Percentiles rank a stretch among this genome's conserved stretches.
Conservation (phyloP, 1,284 basidiomycete species). For the Sphagnurus paluster region DNA sequence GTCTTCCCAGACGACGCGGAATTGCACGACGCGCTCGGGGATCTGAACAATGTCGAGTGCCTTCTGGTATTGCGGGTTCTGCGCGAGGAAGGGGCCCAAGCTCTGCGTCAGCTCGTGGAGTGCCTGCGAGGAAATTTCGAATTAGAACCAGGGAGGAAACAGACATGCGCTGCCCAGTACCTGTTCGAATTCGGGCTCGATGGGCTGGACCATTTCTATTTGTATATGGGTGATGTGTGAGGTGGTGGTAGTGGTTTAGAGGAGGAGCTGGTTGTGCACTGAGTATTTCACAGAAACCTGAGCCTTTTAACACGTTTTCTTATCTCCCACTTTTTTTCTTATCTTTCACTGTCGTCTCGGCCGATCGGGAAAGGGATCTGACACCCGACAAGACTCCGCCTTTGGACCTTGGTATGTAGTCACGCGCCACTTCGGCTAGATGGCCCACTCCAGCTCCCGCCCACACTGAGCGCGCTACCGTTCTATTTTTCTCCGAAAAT, state of each 20-base stretch:
- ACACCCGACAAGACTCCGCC: constrained; percentile 8
- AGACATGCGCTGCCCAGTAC: constrained; percentile 16
- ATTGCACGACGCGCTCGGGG: constrained; percentile 78
- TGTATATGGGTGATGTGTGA: background rate
- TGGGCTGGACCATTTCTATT: constrained; percentile 33
- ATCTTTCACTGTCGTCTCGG: constrained; percentile 8
- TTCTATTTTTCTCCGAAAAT: no score
- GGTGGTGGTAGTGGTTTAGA: background rate
- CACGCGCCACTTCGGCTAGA: no score
- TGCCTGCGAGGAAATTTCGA: constrained; percentile 39
- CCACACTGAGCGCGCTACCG: no score
- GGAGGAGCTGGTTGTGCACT: background rate
- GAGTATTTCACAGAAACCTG: background rate
- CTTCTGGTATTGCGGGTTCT: constrained; percentile 72
- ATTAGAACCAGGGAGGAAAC: background rate
- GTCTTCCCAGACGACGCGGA: constrained; percentile 82
- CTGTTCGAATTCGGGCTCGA: constrained; percentile 40
- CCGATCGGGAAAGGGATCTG: constrained; percentile 12
- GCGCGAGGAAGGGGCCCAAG: constrained; percentile 66
- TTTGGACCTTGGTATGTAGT: no score
- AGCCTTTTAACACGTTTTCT: constrained; percentile 7
- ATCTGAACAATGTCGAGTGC: constrained; percentile 72
- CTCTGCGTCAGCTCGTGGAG: constrained; percentile 67
- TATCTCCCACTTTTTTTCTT: constrained; percentile 8
- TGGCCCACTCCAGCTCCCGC: no score